These are phyloP conservation scores for Lindgomyces ingoldianus DNA, from an alignment of 495 filamentous ascomycete genomes.

Conservation along the genomic window DNA sequence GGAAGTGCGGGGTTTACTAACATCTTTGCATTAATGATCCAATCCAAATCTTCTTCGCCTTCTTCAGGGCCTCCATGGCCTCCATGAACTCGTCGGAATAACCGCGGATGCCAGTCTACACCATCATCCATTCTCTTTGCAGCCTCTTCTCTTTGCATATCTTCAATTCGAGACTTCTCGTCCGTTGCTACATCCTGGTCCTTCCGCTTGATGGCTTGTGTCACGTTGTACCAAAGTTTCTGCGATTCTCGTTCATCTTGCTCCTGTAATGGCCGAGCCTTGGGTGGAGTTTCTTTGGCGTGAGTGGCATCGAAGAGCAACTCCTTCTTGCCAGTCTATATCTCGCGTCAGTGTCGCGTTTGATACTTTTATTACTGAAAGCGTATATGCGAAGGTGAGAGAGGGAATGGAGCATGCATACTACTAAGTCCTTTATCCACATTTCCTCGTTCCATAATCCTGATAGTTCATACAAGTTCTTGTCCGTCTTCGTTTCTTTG, in stretches of 20 bases:
- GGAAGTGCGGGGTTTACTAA: constrained; percentile 41
- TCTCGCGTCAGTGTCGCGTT: not conserved
- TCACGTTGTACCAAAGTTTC: constrained; percentile 78
- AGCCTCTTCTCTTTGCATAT: constrained; percentile 85
- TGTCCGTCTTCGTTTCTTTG: constrained; percentile 83
- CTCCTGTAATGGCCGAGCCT: constrained; percentile 76
- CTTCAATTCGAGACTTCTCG: constrained; percentile 93
- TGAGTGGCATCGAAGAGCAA: constrained; percentile 83
- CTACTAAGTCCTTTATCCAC: constrained; percentile 78
- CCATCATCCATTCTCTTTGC: constrained; percentile 77
- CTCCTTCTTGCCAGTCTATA: constrained; percentile 81
- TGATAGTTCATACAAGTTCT: constrained; percentile 83
- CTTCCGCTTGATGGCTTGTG: constrained; percentile 72
- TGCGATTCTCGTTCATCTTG: constrained; percentile 92
- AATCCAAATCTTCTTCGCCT: constrained; percentile 87
- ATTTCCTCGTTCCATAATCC: constrained; percentile 95
- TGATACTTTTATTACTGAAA: not conserved
- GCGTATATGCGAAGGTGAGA: not conserved
- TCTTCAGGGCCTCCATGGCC: constrained; percentile 74
- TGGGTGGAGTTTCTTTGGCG: constrained; percentile 71
- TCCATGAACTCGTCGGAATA: constrained; percentile 75
- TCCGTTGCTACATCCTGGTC: constrained; percentile 91
- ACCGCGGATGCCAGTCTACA: constrained; percentile 82
- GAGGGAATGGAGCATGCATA: constrained; percentile 46
- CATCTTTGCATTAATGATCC: constrained; percentile 90